These are phyloP conservation scores for Suillus plorans DNA, from an alignment of 768 basidiomycete genomes.

Conservation along the genomic window DNA sequence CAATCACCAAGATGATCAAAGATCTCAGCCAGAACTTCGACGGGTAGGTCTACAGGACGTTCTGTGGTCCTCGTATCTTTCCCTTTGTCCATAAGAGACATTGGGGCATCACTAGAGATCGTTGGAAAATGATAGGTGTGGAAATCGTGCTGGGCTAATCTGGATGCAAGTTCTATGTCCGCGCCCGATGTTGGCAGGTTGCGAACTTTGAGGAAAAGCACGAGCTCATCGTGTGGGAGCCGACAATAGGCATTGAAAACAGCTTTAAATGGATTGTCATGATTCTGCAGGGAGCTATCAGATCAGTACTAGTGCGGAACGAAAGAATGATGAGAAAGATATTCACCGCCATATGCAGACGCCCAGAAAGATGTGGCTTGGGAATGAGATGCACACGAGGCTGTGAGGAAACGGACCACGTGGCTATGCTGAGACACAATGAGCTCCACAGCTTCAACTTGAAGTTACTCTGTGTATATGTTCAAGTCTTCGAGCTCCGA, in stretches of 20 bases:
- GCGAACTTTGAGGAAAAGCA: constrained; percentile 74
- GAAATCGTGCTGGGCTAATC: constrained; percentile 74
- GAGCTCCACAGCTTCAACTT: not conserved
- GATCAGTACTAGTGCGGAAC: constrained; percentile 32
- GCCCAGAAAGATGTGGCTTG: constrained; percentile 3
- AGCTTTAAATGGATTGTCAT: constrained; percentile 36
- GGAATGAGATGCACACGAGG: constrained; percentile 7
- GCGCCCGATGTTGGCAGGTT: constrained; percentile 66
- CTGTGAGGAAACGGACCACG: not conserved
- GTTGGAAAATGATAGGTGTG: constrained; percentile 64
- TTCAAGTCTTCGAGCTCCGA: not conserved
- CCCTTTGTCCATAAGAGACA: constrained; percentile 18
- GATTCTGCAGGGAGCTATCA: constrained; percentile 14
- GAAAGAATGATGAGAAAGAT: constrained; percentile 7
- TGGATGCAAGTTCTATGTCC: constrained; percentile 62
- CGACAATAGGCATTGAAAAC: constrained; percentile 70
- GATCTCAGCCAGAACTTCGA: constrained; percentile 76
- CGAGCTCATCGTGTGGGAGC: constrained; percentile 64
- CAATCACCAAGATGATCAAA: constrained; percentile 80
- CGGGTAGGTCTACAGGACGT: constrained; percentile 61
- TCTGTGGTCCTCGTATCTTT: constrained; percentile 31
- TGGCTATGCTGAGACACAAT: not conserved
- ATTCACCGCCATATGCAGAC: constrained; percentile 42
- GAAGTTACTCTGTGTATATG: not conserved
- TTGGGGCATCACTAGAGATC: constrained; percentile 29